Percentiles rank a stretch among this genome's conserved stretches.
Conservation (phyloP, 2,329 filamentous ascomycete species). For the Venturia oleaginea region DNA sequence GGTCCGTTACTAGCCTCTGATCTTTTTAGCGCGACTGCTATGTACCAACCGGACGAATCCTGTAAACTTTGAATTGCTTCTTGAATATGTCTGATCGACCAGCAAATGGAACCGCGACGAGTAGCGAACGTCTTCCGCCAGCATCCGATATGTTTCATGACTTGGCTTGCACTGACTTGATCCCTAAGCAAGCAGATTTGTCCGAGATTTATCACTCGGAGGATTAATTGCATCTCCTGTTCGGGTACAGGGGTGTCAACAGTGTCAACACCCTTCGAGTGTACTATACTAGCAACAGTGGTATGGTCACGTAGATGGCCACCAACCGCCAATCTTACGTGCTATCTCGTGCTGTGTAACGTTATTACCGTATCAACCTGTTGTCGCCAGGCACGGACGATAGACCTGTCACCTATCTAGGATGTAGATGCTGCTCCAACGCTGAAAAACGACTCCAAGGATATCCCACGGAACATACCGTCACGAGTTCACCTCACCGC, state of each 20-base stretch:
- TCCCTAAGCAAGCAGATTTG: background rate
- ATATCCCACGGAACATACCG: no score
- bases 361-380: background rate
- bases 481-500: no score
- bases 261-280: background rate
- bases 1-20: background rate
- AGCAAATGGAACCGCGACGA: background rate
- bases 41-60: background rate
- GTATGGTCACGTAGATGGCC: background rate
- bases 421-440: background rate
- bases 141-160: background rate
- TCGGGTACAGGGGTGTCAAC: background rate
- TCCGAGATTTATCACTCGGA: background rate
- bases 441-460: no score
- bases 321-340: background rate
- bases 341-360: background rate
- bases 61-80: background rate
- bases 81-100: background rate
- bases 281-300: no score
- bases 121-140: background rate
- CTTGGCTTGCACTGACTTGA: background rate
- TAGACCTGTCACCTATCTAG: background rate
- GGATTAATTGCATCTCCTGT: background rate
- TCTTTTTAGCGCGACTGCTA: background rate
- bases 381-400: background rate